phyloP scores from a whole-genome alignment of 2,329 filamentous ascomycete genomes.

The Fusarium sp. region DNA sequence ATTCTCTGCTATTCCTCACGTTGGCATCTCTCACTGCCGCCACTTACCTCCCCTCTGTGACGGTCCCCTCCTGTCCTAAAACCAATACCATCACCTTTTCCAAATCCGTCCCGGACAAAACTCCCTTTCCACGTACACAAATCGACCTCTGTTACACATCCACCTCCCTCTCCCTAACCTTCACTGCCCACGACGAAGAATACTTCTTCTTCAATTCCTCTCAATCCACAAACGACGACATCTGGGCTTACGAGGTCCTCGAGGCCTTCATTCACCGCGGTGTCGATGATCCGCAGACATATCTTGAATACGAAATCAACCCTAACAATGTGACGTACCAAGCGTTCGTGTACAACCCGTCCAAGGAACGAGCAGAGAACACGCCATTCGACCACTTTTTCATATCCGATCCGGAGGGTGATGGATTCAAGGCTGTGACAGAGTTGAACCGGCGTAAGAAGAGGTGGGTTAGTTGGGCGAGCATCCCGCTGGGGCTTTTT shows the following conservation, averaged over 20 bases:
- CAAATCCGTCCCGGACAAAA: slow-evolving; percentile 54
- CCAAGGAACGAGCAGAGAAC: slow-evolving; percentile 53
- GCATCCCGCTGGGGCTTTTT: slow-evolving; percentile 59
- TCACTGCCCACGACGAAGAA: slow-evolving; percentile 57
- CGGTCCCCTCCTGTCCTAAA: slow-evolving; percentile 52
- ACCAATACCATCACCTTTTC: slow-evolving; percentile 51
- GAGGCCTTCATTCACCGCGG: slow-evolving; percentile 59
- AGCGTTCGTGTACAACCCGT: slow-evolving; percentile 61
- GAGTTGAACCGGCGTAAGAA: slow-evolving; percentile 48
- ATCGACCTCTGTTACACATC: slow-evolving; percentile 59
- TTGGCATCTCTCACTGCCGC: slow-evolving; percentile 13
- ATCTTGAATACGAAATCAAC: slow-evolving; percentile 61
- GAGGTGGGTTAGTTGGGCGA: slow-evolving; percentile 54
- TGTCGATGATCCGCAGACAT: slow-evolving; percentile 56
- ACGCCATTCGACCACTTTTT: slow-evolving; percentile 57
- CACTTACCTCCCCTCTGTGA: slow-evolving; percentile 41
- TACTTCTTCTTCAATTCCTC: slow-evolving; percentile 57
- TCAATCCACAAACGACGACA: slow-evolving; percentile 56
- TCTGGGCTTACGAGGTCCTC: slow-evolving; percentile 62
- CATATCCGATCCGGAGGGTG: slow-evolving; percentile 51
- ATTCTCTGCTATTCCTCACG: not conserved
- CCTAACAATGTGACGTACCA: slow-evolving; percentile 63
- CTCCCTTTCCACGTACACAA: slow-evolving; percentile 54
- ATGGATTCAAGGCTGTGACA: slow-evolving; percentile 55
- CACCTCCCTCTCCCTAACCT: slow-evolving; percentile 52